phyloP scores from a whole-genome alignment of 2,329 filamentous ascomycete species.

The Thermochaetoides dissita region DNA sequence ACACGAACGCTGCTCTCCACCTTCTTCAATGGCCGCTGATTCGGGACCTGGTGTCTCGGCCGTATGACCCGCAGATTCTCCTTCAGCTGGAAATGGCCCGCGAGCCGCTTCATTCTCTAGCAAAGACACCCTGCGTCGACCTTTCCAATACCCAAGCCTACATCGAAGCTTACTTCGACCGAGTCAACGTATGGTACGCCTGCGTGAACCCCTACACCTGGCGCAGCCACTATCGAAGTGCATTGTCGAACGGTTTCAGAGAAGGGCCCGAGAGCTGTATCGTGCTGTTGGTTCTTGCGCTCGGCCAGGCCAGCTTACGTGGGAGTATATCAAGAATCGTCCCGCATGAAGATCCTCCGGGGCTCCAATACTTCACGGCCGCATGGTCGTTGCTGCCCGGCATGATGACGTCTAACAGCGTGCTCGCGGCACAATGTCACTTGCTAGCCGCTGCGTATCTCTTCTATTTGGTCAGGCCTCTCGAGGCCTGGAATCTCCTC shows the following conservation, averaged over 20 bases:
- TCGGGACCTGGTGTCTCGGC: slow-evolving; percentile 59
- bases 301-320: slow-evolving; percentile 61
- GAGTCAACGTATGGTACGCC: slow-evolving; percentile 75
- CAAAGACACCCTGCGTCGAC: slow-evolving; percentile 53
- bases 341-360: slow-evolving; percentile 56
- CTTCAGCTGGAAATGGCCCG: slow-evolving; percentile 69
- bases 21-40: slow-evolving; percentile 71
- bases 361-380: slow-evolving; percentile 65
- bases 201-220: slow-evolving; percentile 74
- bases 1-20: slow-evolving; percentile 68
- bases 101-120: slow-evolving; percentile 55
- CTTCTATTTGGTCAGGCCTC: slow-evolving; percentile 66
- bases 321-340: slow-evolving; percentile 64
- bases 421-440: slow-evolving; percentile 67
- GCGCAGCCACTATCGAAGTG: slow-evolving; percentile 60
- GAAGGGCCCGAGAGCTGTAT: slow-evolving; percentile 73
- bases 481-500: slow-evolving; percentile 71
- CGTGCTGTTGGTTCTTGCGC: slow-evolving; percentile 61
- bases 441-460: slow-evolving; percentile 69
- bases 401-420: slow-evolving; percentile 67
- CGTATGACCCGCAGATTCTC: slow-evolving; percentile 69
- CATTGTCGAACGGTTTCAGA: slow-evolving; percentile 60
- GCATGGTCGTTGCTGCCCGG: slow-evolving; percentile 66
- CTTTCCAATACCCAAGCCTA: slow-evolving; percentile 61
- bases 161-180: slow-evolving; percentile 65